Base-by-base conservation (phyloP, 495 filamentous ascomycete genomes). In the Penicillium lividum region DNA sequence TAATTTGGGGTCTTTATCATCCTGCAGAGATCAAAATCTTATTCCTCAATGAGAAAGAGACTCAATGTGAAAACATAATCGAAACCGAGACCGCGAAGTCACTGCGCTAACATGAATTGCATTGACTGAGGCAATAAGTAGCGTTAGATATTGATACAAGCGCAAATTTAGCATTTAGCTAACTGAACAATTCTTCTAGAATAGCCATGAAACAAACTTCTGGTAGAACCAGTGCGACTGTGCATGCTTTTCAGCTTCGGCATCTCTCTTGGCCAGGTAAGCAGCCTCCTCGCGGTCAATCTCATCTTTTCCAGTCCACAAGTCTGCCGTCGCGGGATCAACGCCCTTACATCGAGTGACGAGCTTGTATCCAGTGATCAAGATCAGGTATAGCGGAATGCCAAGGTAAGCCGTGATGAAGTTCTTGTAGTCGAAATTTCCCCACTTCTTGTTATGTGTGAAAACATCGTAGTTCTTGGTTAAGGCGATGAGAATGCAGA, bases 381-480 rank as follows among this genome's bases (percentile, higher is more conserved):
- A 77, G 51, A 84, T 78, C 3, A 95, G 63, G 64, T 91, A 95
- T 13, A 93, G 73, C 5, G 88, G 88, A 64, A 95, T 93, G 33
- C 90, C 91, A 5, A 92, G 82, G 64, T 94, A 93, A 5, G 85
- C 84, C 0, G 89, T 93, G 70, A 95, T 82, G 72, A 94, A 94
- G 63, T 83, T 88, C 71, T 86, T 85, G 68, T 87, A 85, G 65
- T 85, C 77, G 67, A 86, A 87, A 43, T 80, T 77, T 10, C 83
- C 81, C 53, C 80, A 85, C 40, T 76, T 73, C 13, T 62, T 38
- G 25, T 64, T 72, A 57, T 76, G 68, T 5, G 79, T 72, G 70
- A 92, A 96, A 28, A 90, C 86, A 62, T 83, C 82, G 66, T 85
- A 94, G 67, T 91, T 87, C 78, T 93, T 91, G 59, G 88, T 90